These are phyloP conservation scores for Conoideocrella luteorostrata DNA, from an alignment of 2,329 filamentous ascomycete genomes.

Conservation along the genomic window DNA sequence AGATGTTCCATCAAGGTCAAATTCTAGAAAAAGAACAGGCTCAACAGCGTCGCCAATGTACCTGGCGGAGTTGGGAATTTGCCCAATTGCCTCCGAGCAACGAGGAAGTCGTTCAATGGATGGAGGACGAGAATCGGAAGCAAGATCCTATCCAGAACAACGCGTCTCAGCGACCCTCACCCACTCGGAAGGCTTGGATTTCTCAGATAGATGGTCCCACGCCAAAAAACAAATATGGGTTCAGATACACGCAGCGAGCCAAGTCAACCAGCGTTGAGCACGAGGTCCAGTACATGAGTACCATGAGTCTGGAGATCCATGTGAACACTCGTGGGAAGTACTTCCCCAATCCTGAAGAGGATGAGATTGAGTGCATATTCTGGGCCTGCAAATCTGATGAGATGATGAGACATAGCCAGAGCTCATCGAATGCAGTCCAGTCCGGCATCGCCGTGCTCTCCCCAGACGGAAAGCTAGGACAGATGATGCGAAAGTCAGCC, in stretches of 20 bases:
- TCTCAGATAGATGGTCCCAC: constrained; percentile 90
- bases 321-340: constrained; percentile 78
- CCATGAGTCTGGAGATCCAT: constrained; percentile 89
- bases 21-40: constrained; percentile 46
- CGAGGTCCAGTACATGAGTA: constrained; percentile 90
- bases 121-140: constrained; percentile 29
- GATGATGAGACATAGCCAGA: constrained; percentile 23
- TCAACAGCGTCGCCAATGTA: constrained; percentile 45
- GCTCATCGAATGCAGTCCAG: constrained; percentile 43
- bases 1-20: constrained; percentile 40
- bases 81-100: constrained; percentile 62
- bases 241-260: constrained; percentile 76
- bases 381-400: constrained; percentile 83
- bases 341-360: constrained; percentile 82
- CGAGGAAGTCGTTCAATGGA: constrained; percentile 65
- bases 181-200: constrained; percentile 35
- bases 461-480: constrained; percentile 50
- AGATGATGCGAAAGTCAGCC: constrained; percentile 56
- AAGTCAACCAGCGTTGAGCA: constrained; percentile 72
- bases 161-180: constrained; percentile 16
- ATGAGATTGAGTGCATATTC: constrained; percentile 82
- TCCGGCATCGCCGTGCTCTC: constrained; percentile 70
- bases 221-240: constrained; percentile 72
- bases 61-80: constrained; percentile 65
- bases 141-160: constrained; percentile 15